These are phyloP conservation scores for Melaleuca quinquenervia DNA, from an alignment of 345 rosid genomes.

Conservation along the genomic window DNA sequence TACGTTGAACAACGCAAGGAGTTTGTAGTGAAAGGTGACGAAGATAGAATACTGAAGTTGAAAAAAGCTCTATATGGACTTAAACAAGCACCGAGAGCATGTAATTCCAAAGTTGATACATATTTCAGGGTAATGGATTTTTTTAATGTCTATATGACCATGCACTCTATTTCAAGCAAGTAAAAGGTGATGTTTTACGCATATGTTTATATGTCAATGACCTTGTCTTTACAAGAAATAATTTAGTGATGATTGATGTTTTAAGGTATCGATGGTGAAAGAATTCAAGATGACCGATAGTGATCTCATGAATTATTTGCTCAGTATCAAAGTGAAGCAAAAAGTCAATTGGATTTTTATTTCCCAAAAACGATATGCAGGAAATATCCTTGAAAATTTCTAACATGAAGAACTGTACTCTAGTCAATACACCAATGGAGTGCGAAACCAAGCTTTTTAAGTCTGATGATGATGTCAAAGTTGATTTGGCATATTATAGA, in stretches of 20 bases:
- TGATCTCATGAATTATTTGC: neutral
- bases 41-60: neutral
- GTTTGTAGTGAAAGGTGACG: neutral
- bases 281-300: constrained; percentile 1
- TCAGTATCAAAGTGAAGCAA: neutral
- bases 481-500: neutral
- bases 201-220: neutral
- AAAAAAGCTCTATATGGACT: neutral
- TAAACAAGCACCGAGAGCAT: neutral
- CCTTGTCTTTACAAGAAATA: neutral
- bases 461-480: neutral
- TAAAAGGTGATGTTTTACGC: neutral
- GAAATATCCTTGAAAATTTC: neutral
- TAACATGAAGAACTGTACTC: neutral
- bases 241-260: neutral
- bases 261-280: neutral
- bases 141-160: neutral
- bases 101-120: neutral
- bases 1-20: neutral
- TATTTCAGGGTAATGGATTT: neutral
- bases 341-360: neutral
- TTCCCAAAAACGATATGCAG: neutral
- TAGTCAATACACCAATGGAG: neutral
- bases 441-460: neutral
- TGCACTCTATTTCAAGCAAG: neutral